These are phyloP conservation scores for Komagataella mondaviorum DNA, from an alignment of 805 yeast species.

Conservation along the genomic window DNA sequence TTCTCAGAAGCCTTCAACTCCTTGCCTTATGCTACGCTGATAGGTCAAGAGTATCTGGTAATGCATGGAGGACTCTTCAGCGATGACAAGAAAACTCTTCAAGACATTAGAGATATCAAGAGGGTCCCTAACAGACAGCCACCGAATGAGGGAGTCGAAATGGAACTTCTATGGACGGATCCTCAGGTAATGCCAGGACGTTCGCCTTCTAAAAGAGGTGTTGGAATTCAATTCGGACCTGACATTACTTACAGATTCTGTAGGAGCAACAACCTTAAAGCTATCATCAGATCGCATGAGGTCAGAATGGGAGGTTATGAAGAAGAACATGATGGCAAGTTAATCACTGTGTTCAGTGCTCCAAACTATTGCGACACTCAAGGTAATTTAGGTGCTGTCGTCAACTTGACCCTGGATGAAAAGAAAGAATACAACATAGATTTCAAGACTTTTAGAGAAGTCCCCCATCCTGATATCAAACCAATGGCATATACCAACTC, in stretches of 20 bases:
- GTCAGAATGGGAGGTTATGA: conserved; percentile 88
- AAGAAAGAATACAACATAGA: conserved; percentile 35
- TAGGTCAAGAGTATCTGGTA: conserved; percentile 68
- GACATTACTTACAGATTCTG: conserved; percentile 80
- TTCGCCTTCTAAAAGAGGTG: conserved; percentile 84
- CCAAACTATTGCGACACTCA: conserved; percentile 94
- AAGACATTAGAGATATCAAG: conserved; percentile 60
- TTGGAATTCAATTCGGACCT: conserved; percentile 95
- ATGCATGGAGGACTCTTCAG: conserved; percentile 96
- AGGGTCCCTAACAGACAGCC: conserved; percentile 67
- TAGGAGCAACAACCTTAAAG: conserved; percentile 53
- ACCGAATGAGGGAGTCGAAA: conserved; percentile 81
- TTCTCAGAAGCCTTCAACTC: conserved; percentile 79
- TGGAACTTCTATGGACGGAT: conserved; percentile 97
- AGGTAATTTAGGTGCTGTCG: conserved; percentile 83
- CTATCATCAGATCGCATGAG: conserved; percentile 88
- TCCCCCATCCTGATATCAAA: conserved; percentile 77
- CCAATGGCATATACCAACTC: conserved; percentile 82
- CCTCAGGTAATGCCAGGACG: conserved; percentile 75
- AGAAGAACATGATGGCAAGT: conserved; percentile 71
- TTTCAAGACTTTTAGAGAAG: conserved; percentile 60
- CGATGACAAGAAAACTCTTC: conserved; percentile 53
- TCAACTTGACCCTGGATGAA: conserved; percentile 42
- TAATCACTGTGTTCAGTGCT: conserved; percentile 93
- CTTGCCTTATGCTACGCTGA: conserved; percentile 74